Evolutionary conservation across 768 basidiomycete genomes (phyloP), one percentile per base, ranked within the genome.

Genomic region (Psilocybe azurescens): DNA sequence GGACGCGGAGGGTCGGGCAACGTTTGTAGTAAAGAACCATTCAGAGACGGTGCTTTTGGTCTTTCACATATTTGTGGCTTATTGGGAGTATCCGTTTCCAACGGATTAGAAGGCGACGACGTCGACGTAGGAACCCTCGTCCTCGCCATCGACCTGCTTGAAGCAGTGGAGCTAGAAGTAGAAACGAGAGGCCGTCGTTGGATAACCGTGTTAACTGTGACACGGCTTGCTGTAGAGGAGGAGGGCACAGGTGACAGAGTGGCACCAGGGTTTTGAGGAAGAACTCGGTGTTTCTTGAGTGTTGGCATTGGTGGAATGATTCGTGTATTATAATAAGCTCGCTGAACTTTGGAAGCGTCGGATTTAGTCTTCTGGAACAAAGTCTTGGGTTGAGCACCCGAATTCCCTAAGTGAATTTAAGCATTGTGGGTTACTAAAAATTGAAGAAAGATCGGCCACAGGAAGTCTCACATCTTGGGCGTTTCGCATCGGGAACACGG

Each of bases 281-380:
- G 74, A 59, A 79, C 77, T 53, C 77, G 79, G 67, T 79, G 78
- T 56, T 72, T 73, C 72, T 83, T 86, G 51, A 77, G 73, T 24
- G 71, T 74, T 46, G 79, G 79, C 81, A 84, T 83, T 18, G 86
- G 83, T n/a, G 85, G 86, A 33, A 86, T 61, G 60, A 83, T 78
- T 48, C 82, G 82, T 52, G 82, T 71, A 50, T 76, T 76, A 67
- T 86, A 53, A 53, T 53, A 89, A 67, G 83, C 83, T 71, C 83
- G 86, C 72, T 88, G 86, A 50, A 89, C 74, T 72, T 85, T 89
- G 29, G 84, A 87, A 10, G 90, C 88, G 67, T 93, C 89, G 47
- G 79, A 79, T 60, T 85, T 85, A 5, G 91, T 88, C 76, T 90
- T 93, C 78, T 93, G 89, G 66, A 94, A 88, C 18, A 94, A 77